Evolutionary conservation across 2,329 filamentous ascomycete genomes (phyloP), one percentile per base, ranked within the genome.

Genomic region (Trichoderma sp.): DNA sequence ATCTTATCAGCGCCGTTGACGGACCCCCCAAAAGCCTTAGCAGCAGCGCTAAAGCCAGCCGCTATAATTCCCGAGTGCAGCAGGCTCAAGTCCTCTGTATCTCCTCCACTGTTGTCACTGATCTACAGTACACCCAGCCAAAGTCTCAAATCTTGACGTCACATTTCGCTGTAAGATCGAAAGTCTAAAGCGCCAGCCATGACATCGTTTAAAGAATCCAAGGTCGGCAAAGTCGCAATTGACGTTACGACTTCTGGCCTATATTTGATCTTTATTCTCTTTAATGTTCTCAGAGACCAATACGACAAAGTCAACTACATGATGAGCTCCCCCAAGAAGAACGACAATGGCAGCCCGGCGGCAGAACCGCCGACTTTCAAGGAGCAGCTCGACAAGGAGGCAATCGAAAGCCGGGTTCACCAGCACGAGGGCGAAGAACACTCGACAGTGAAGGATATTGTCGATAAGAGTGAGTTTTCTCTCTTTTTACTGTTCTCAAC

Each of bases 341-440:
- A 69, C 36, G 15, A 36, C 26, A 20, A 12, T 9, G 11, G 9
- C 26, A 32, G 3, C 57, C 17, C 57, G 28, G 57, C 13, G 55
- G 47, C 39, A 12, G 30, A 23, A 11, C 75, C 78, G 71, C 76
- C 76, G 66, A 79, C 76, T 61, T 85, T 82, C 79, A 86, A 86
- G 77, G 74, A 82, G 39, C 80, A 82, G 74, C 81, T 86, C 1
- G 85, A 86, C 75, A 76, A 80, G 58, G 81, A 79, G 15, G 84
- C 85, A 3, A 34, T 47, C 9, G 63, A 59, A 20, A 63, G 63
- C 8, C 47, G 63, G 8, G 84, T 84, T 4, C 26, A 59, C 17
- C 8, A 67, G 2, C 28, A 50, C 2, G 63, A 34, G 17, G 23
- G 28, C 57, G 58, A 17, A 28, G 70, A 28, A 13, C 17, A 20